Conservation (phyloP, 164 flowering plant genomes). For the Warburgia ugandensis region DNA sequence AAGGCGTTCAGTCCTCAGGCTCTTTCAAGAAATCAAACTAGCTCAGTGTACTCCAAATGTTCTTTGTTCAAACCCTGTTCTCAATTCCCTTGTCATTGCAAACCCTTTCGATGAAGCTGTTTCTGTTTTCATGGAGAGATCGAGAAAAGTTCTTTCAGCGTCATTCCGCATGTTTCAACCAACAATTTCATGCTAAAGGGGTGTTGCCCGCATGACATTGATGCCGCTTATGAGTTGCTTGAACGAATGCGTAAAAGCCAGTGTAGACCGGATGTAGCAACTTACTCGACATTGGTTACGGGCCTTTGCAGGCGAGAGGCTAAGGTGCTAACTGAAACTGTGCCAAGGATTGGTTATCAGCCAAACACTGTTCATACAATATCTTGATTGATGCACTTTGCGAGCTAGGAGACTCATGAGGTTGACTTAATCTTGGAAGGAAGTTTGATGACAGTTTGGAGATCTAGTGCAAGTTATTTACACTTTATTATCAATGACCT, state of each 20-base stretch:
- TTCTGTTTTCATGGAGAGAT: neutral
- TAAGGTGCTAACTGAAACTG: neutral
- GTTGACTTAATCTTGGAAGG: slow-evolving; percentile 4
- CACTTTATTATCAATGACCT: slow-evolving; percentile 5
- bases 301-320: slow-evolving; percentile 8
- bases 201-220: neutral
- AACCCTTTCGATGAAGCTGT: neutral
- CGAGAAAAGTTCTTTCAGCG: neutral
- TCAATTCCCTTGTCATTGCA: slow-evolving; percentile 4
- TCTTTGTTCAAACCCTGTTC: neutral
- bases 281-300: slow-evolving; percentile 10
- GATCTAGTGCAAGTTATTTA: slow-evolving; percentile 5
- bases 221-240: slow-evolving; percentile 6
- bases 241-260: neutral
- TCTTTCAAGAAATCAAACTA: neutral
- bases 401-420: slow-evolving; percentile 1
- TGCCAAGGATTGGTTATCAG: slow-evolving; percentile 1
- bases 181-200: slow-evolving; percentile 1
- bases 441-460: slow-evolving; percentile 6
- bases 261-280: slow-evolving; percentile 6
- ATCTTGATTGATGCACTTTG: slow-evolving; percentile 13
- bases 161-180: slow-evolving; percentile 2
- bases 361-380: slow-evolving; percentile 7
- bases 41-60: neutral
- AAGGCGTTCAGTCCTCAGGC: neutral